Percentiles rank a stretch among this genome's conserved stretches.
Conservation (phyloP, 305 asterid genomes). For the Fraxinus platypoda region DNA sequence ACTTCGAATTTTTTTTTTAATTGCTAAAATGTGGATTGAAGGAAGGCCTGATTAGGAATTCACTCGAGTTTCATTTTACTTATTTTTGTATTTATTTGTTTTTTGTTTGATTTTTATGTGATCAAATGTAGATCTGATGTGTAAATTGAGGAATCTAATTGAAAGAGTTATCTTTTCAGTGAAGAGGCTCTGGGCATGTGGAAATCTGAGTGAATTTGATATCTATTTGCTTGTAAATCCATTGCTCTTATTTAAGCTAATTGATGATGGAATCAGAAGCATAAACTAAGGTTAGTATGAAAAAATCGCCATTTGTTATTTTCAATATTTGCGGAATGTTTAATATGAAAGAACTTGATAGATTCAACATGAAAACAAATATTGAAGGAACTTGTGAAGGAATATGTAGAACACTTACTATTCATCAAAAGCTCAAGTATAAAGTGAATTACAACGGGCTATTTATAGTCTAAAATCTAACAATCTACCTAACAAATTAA, state of each 20-base stretch:
- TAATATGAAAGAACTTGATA: too few species aligned
- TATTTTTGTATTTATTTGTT: background rate
- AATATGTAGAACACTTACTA: too few species aligned
- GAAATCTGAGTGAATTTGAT: constrained; percentile 32
- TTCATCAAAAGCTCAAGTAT: too few species aligned
- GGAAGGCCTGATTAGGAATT: constrained; percentile 7
- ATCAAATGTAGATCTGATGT: constrained; percentile 37
- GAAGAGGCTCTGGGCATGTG: constrained; percentile 42
- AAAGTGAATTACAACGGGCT: too few species aligned
- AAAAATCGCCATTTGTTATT: constrained; percentile 3
- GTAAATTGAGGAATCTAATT: constrained; percentile 11
- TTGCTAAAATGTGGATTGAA: constrained; percentile 14
- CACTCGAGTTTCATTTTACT: background rate
- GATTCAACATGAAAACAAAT: too few species aligned
- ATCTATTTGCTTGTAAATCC: constrained; percentile 30
- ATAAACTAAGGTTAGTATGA: constrained; percentile 65
- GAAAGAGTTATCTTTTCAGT: constrained; percentile 8
- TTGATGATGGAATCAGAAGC: constrained; percentile 71
- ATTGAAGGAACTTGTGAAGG: too few species aligned
- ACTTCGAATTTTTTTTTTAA: too few species aligned
- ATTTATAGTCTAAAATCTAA: too few species aligned
- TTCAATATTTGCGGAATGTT: constrained; percentile 2
- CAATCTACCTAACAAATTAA: too few species aligned
- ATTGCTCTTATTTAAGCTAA: constrained; percentile 26
- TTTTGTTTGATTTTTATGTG: constrained; percentile 2